phyloP scores from a whole-genome alignment of 2,329 filamentous ascomycete species.

The Venturia oleaginea region DNA sequence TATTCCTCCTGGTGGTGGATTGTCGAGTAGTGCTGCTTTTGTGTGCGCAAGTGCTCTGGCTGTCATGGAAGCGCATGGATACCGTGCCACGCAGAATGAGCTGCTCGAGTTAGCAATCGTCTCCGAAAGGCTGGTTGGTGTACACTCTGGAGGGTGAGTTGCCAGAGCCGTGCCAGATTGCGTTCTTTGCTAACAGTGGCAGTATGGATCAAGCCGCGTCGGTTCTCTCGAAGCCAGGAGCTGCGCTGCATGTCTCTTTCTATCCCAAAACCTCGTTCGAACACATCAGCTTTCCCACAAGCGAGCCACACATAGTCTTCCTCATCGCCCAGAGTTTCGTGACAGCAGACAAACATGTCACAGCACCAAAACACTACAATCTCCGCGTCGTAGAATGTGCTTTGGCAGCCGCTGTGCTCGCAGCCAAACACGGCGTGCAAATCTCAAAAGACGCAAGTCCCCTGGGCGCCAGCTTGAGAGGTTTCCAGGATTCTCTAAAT shows the following conservation, averaged over 20 bases:
- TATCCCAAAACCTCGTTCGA: slow-evolving; percentile 67
- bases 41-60: slow-evolving; percentile 84
- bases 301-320: slow-evolving; percentile 76
- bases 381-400: slow-evolving; percentile 93
- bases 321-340: slow-evolving; percentile 93
- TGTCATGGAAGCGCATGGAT: slow-evolving; percentile 77
- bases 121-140: slow-evolving; percentile 85
- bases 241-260: slow-evolving; percentile 85
- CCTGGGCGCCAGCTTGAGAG: slow-evolving; percentile 70
- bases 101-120: slow-evolving; percentile 89
- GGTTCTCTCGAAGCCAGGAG: slow-evolving; percentile 79
- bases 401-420: slow-evolving; percentile 65
- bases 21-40: slow-evolving; percentile 91
- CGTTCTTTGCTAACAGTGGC: slow-evolving; percentile 20
- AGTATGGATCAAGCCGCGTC: slow-evolving; percentile 98
- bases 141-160: slow-evolving; percentile 63
- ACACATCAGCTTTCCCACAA: slow-evolving; percentile 73
- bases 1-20: too few species aligned
- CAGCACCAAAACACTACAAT: slow-evolving; percentile 89
- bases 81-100: slow-evolving; percentile 71
- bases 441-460: slow-evolving; percentile 64
- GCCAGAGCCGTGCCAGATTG: background rate
- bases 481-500: slow-evolving; percentile 80
- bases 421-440: slow-evolving; percentile 48
- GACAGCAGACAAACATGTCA: slow-evolving; percentile 90